A percentile compares a stretch with the other conserved stretches of the same genome.
These are phyloP conservation scores for Pugionium cornutum DNA, from an alignment of 345 rosid genomes.

Conservation along the genomic window DNA sequence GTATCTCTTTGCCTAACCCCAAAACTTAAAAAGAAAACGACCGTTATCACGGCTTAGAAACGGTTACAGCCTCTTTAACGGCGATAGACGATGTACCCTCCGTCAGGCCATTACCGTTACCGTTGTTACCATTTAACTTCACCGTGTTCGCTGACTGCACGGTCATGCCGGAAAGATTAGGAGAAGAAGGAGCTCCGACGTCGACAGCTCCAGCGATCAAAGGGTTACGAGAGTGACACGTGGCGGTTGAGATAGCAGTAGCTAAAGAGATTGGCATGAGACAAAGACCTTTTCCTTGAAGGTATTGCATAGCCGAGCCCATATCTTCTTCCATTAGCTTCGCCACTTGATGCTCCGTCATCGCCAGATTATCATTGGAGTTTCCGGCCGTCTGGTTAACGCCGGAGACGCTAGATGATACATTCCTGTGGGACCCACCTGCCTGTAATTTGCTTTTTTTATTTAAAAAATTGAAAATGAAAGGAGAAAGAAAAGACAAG, in stretches of 20 bases:
- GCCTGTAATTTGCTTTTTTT: slow-evolving; percentile 10
- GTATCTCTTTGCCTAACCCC: slow-evolving; percentile 34
- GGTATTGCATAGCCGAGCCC: slow-evolving; percentile 98
- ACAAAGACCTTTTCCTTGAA: slow-evolving; percentile 95
- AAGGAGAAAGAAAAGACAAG: neutral
- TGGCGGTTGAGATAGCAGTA: slow-evolving; percentile 80
- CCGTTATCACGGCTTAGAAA: slow-evolving; percentile 35
- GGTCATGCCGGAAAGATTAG: slow-evolving; percentile 72
- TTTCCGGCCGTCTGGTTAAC: slow-evolving; percentile 33
- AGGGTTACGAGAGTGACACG: slow-evolving; percentile 54
- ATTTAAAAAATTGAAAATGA: neutral
- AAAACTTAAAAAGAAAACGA: slow-evolving; percentile 17
- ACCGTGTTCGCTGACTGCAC: slow-evolving; percentile 61
- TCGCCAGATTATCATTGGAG: slow-evolving; percentile 22
- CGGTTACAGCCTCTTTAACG: slow-evolving; percentile 49
- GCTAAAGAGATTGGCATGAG: slow-evolving; percentile 99
- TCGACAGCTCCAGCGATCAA: slow-evolving; percentile 42
- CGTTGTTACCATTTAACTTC: slow-evolving; percentile 1
- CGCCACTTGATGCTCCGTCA: slow-evolving; percentile 89
- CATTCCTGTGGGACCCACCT: slow-evolving; percentile 40
- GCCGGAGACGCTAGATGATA: slow-evolving; percentile 32
- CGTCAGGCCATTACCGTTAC: slow-evolving; percentile 42
- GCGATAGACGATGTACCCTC: slow-evolving; percentile 31
- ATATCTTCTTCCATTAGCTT: slow-evolving; percentile 94
- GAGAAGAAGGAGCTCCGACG: slow-evolving; percentile 59